Base-by-base conservation (phyloP, 1,284 basidiomycete species). In the Moniliophthora roreri region DNA sequence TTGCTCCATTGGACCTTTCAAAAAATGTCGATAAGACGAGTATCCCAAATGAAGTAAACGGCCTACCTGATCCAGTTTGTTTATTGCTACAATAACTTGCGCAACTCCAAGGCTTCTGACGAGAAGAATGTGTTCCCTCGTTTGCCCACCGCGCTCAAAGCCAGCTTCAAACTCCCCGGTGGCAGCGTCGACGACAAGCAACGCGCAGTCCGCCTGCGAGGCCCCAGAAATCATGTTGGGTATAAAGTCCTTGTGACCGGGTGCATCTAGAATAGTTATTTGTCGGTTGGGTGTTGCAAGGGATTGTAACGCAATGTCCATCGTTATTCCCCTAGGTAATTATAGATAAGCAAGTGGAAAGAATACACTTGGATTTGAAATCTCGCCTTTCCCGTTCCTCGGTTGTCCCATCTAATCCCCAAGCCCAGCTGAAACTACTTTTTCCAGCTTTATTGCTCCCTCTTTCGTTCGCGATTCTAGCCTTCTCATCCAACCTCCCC, bases 191-290 rank as follows among this genome's bases (percentile, higher is more conserved):
- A 99, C 85, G 4, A 99, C 96, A n/a, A 99, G 81, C 4, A 99
- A 72, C 1, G 96, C 95, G 35, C 93, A 94, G 63, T 99, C 96
- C 0, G 97, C 97, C 71, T 98, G 96, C 0, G 95, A 88, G 1
- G 96, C 96, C 1, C 96, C 96, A 0, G 93, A 96, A 54, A 99
- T 99, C 97, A 99, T 99, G 66, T 98, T 98, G 0, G 97, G 96
- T 53, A 99, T 91, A 63, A 99, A 99, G 65, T 99, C 97, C 59
- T 88, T 91, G 71, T 99, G 96, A 0, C 96, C 96, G 0, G 96
- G 96, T 0, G 97, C 96, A 63, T 99, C 96, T 23, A 99, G 83
- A 18, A 99, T 83, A 1, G 95, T 98, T 59, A 98, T 88, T 53
- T 85, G 81, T 48, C 91, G 82, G 61, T 91, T 82, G 0, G 84